Conservation (phyloP, 2,329 filamentous ascomycete species). For the Nothomitra cinnamomea region DNA sequence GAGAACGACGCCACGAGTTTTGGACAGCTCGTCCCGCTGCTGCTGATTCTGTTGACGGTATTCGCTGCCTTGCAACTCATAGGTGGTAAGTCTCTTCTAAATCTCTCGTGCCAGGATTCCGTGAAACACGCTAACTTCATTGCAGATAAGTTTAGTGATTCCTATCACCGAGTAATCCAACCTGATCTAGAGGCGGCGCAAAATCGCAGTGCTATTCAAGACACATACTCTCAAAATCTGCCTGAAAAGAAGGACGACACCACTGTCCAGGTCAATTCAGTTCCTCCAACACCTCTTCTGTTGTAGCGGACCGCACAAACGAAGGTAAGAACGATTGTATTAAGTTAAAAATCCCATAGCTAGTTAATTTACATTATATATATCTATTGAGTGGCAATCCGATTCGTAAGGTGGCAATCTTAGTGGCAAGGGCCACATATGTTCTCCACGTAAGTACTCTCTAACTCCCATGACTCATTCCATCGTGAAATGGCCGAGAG, state of each 20-base stretch:
- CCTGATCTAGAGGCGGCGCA: neutral
- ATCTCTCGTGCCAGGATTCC: neutral
- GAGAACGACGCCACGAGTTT: constrained; percentile 7
- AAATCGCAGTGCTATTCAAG: neutral
- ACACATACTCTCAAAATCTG: neutral
- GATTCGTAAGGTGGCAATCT: too few relatives aligned
- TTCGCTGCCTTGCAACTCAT: neutral
- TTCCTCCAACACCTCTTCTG: neutral
- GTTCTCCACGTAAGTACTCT: too few relatives aligned
- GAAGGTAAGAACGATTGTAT: too few relatives aligned
- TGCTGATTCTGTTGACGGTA: constrained; percentile 7
- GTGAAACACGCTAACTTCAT: neutral
- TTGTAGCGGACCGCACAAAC: too few relatives aligned
- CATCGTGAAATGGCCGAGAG: too few relatives aligned
- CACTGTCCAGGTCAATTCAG: neutral
- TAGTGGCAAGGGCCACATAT: too few relatives aligned
- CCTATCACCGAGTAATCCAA: neutral
- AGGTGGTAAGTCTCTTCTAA: neutral
- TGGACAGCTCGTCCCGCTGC: constrained; percentile 14
- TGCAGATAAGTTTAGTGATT: neutral
- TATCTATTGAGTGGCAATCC: too few relatives aligned
- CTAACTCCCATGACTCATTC: too few relatives aligned
- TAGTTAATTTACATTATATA: too few relatives aligned
- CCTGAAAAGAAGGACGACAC: neutral
- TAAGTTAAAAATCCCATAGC: too few relatives aligned